Conservation (phyloP, 1,284 basidiomycete species). For the Cutaneotrichosporon sp. region DNA sequence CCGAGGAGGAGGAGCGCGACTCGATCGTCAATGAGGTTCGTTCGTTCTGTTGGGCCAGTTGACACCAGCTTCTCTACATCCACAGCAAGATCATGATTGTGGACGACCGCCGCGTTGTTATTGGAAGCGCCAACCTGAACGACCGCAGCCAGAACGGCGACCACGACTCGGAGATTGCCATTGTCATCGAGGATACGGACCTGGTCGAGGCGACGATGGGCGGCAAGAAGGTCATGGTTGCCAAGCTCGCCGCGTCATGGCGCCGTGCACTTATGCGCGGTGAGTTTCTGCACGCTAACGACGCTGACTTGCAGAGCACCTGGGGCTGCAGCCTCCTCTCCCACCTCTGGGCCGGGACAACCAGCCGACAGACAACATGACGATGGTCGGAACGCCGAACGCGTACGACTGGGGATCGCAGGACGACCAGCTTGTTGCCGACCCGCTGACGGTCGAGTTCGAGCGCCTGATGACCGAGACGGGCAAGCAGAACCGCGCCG, state of each 20-base stretch:
- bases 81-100: conserved; percentile 76
- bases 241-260: conserved; percentile 44
- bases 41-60: conserved; percentile 35
- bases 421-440: conserved; percentile 71
- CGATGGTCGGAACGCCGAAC: conserved; percentile 65
- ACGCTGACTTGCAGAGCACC: conserved; percentile 65
- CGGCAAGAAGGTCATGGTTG: conserved; percentile 59
- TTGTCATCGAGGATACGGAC: conserved; percentile 81
- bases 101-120: conserved; percentile 79
- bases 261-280: conserved; percentile 49
- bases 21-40: conserved; percentile 77
- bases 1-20: conserved; percentile 73
- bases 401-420: conserved; percentile 62
- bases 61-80: conserved; percentile 46
- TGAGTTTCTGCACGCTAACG: conserved; percentile 20
- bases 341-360: conserved; percentile 47
- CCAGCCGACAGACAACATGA: conserved; percentile 65
- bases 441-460: conserved; percentile 69
- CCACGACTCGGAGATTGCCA: conserved; percentile 87
- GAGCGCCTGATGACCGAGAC: conserved; percentile 67
- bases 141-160: conserved; percentile 63
- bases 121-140: conserved; percentile 65
- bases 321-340: conserved; percentile 66
- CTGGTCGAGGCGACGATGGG: conserved; percentile 75
- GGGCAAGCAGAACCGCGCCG: conserved; percentile 73